Evolutionary conservation across 164 flowering plant genomes (phyloP).

Genomic region (Warburgia ugandensis): DNA sequence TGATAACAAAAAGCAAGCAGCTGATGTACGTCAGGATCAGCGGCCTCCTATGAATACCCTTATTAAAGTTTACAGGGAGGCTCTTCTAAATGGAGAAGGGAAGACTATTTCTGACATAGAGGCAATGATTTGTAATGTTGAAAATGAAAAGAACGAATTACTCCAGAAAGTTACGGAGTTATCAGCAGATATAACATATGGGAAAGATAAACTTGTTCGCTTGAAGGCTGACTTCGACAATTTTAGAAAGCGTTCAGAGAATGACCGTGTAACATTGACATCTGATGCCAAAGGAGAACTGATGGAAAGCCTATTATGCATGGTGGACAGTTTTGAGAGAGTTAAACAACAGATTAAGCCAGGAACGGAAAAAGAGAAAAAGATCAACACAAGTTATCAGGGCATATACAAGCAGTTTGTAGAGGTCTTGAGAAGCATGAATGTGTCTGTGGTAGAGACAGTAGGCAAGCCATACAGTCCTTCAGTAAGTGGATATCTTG

Average conservation of each 20-base stretch:
- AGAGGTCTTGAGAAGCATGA: conserved; percentile 73
- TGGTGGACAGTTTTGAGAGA: conserved; percentile 92
- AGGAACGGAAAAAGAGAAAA: conserved; percentile 78
- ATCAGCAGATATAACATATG: conserved; percentile 51
- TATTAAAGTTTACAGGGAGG: conserved; percentile 53
- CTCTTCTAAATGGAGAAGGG: conserved; percentile 49
- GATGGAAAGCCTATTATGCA: conserved; percentile 69
- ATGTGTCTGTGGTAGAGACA: conserved; percentile 63
- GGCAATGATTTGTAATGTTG: conserved; percentile 31
- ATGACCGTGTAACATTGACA: conserved; percentile 50
- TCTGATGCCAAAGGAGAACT: conserved; percentile 68
- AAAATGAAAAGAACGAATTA: conserved; percentile 53
- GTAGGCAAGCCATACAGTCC: conserved; percentile 97
- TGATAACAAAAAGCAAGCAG: conserved; percentile 19
- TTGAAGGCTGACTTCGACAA: conserved; percentile 94
- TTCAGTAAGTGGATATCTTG: conserved; percentile 38
- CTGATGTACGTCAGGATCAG: conserved; percentile 12
- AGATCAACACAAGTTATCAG: conserved; percentile 81
- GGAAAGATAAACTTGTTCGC: conserved; percentile 62
- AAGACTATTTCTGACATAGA: conserved; percentile 45
- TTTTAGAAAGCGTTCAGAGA: conserved; percentile 71
- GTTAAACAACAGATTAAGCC: conserved; percentile 65
- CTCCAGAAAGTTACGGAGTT: conserved; percentile 41
- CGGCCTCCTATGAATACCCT: conserved; percentile 28
- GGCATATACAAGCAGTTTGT: conserved; percentile 97